phyloP scores from a whole-genome alignment of 2,329 filamentous ascomycete genomes.

The Fusarium marasasianum region DNA sequence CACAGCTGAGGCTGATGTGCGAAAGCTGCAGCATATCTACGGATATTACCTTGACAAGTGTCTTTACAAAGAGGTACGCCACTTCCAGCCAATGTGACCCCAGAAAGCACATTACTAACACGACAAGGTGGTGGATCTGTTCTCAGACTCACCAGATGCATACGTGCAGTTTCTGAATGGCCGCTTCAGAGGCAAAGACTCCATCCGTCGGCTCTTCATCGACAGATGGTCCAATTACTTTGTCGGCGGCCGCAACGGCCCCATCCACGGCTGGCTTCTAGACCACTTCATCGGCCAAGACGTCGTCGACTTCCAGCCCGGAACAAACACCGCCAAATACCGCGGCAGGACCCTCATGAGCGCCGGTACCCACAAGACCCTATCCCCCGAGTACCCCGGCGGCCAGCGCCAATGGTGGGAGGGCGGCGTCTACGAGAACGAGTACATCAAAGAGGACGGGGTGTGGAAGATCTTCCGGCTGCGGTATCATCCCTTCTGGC shows the following conservation, averaged over 20 bases:
- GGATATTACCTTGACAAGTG: not conserved
- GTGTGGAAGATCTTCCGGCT: not conserved
- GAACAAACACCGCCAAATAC: not conserved
- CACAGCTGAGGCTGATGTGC: not conserved
- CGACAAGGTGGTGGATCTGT: not conserved
- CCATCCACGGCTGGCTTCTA: not conserved
- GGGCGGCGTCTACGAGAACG: not conserved
- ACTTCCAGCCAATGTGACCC: rapidly evolving
- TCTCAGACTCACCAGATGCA: not conserved
- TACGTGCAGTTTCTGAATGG: not conserved
- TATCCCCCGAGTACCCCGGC: not conserved
- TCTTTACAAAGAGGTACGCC: not conserved
- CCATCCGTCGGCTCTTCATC: not conserved
- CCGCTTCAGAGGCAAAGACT: not conserved
- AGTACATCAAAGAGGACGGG: not conserved
- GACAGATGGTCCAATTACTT: not conserved
- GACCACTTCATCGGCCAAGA: not conserved
- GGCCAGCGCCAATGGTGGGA: not conserved
- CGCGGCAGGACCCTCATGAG: not conserved
- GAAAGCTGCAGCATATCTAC: not conserved
- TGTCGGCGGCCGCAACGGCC: not conserved
- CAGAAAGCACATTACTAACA: not conserved
- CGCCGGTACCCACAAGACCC: not conserved
- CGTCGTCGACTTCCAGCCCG: not conserved
- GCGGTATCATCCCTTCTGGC: not conserved